Percentiles rank a stretch among this genome's conserved stretches.
Evolutionary conservation across 345 rosid genomes (phyloP).

Genomic region (Aurinia saxatilis): DNA sequence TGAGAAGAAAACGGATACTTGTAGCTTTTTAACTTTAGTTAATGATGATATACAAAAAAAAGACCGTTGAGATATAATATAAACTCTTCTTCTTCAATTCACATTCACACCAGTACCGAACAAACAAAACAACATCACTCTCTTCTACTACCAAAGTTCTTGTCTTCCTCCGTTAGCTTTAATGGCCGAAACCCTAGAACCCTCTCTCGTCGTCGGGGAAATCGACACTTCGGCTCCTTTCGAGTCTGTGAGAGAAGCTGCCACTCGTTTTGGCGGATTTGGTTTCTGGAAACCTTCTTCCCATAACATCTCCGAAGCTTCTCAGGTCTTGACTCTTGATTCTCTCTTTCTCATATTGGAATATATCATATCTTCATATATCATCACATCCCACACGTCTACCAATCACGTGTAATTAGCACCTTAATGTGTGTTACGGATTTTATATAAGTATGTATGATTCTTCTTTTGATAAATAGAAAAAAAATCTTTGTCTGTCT

Average conservation of each 20-base stretch:
- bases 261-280: slow-evolving; percentile 72
- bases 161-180: slow-evolving; percentile 4
- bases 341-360: neutral
- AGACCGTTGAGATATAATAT: slow-evolving; percentile 9
- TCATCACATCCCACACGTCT: too few species aligned
- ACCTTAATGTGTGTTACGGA: too few species aligned
- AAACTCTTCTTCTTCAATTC: slow-evolving; percentile 1
- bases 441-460: too few species aligned
- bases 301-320: slow-evolving; percentile 33
- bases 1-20: slow-evolving; percentile 20
- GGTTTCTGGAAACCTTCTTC: slow-evolving; percentile 89
- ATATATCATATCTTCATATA: too few species aligned
- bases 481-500: too few species aligned
- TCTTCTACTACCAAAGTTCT: slow-evolving; percentile 1
- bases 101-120: slow-evolving; percentile 23
- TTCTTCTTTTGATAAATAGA: too few species aligned
- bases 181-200: slow-evolving; percentile 31
- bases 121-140: neutral
- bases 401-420: too few species aligned
- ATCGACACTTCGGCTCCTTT: slow-evolving; percentile 95
- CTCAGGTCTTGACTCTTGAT: slow-evolving; percentile 1
- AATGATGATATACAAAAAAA: neutral
- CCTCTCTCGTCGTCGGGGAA: slow-evolving; percentile 36
- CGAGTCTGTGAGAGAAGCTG: slow-evolving; percentile 92
- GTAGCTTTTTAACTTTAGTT: slow-evolving; percentile 17